Conservation (phyloP, 75 land plant species). For the Pinus tabuliformis region DNA sequence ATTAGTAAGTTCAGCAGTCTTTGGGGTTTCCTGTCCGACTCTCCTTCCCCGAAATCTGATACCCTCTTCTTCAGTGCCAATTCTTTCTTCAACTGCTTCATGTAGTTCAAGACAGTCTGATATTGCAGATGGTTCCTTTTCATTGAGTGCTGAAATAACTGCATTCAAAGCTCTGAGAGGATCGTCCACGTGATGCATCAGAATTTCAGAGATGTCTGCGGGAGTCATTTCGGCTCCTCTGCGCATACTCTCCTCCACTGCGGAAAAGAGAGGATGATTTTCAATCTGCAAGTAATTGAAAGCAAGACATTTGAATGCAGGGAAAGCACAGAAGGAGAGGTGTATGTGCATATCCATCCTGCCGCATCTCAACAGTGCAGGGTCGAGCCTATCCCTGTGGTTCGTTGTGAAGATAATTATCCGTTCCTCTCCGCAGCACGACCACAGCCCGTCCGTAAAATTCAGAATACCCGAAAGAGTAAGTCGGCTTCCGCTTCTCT, state of each 20-base stretch:
- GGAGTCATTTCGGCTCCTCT: conserved; percentile 52
- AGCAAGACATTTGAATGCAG: conserved; percentile 58
- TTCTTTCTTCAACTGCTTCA: too few species aligned
- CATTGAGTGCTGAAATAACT: too few species aligned
- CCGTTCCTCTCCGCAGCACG: conserved; percentile 69
- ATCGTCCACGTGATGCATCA: conserved; percentile 2
- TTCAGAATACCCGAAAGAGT: conserved; percentile 81
- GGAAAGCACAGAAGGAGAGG: conserved; percentile 56
- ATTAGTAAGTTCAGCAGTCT: too few species aligned
- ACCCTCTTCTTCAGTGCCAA: too few species aligned
- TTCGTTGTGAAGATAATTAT: conserved; percentile 78
- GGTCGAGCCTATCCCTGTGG: conserved; percentile 63
- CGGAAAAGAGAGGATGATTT: conserved; percentile 31
- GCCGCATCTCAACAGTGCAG: conserved; percentile 66
- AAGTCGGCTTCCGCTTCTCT: conserved; percentile 12
- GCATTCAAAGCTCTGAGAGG: too few species aligned
- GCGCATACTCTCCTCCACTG: conserved; percentile 29
- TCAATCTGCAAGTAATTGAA: conserved; percentile 49
- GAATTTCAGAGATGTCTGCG: conserved; percentile 62
- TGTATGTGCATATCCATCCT: conserved; percentile 84
- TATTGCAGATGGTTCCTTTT: too few species aligned
- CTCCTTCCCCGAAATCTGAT: too few species aligned
- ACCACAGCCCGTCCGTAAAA: conserved; percentile 85
- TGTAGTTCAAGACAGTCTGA: too few species aligned
- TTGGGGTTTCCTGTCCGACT: too few species aligned